A percentile compares a stretch with the other conserved stretches of the same genome.
Evolutionary conservation across 1,139 yeast genomes (phyloP).

Genomic region (Yamadazyma aaseri): DNA sequence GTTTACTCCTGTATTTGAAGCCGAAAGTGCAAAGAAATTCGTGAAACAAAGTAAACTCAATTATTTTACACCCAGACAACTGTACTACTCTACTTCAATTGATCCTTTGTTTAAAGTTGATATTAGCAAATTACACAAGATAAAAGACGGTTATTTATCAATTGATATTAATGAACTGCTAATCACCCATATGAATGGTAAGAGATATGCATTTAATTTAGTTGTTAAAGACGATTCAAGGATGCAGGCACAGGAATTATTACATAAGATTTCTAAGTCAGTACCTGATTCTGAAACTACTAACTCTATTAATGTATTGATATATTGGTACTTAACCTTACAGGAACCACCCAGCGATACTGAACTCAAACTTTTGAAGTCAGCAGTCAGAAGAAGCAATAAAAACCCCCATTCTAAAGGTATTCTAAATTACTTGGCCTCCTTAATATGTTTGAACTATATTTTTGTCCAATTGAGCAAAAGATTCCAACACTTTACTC

Average conservation of each 20-base stretch:
- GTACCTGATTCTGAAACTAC: constrained; percentile 11
- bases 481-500: constrained; percentile 12
- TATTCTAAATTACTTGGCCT: neutral
- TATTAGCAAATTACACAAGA: constrained; percentile 18
- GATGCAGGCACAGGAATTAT: constrained; percentile 1
- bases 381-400: constrained; percentile 30
- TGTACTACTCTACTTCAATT: neutral
- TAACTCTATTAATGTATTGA: constrained; percentile 21
- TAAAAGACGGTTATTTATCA: constrained; percentile 26
- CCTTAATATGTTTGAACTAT: constrained; percentile 1
- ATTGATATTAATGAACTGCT: constrained; percentile 20
- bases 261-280: neutral
- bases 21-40: constrained; percentile 28
- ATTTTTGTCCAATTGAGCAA: neutral
- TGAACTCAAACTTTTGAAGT: constrained; percentile 22
- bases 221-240: constrained; percentile 24
- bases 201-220: constrained; percentile 24
- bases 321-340: constrained; percentile 33
- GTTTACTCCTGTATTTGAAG: constrained; percentile 37
- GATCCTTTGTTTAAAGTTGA: constrained; percentile 18
- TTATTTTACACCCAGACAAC: too few relatives aligned
- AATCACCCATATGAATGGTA: constrained; percentile 19
- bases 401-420: neutral
- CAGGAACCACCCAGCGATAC: constrained; percentile 26
- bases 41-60: constrained; percentile 6